Conservation (phyloP, 495 filamentous ascomycete species). For the Aspergillus affinis region DNA sequence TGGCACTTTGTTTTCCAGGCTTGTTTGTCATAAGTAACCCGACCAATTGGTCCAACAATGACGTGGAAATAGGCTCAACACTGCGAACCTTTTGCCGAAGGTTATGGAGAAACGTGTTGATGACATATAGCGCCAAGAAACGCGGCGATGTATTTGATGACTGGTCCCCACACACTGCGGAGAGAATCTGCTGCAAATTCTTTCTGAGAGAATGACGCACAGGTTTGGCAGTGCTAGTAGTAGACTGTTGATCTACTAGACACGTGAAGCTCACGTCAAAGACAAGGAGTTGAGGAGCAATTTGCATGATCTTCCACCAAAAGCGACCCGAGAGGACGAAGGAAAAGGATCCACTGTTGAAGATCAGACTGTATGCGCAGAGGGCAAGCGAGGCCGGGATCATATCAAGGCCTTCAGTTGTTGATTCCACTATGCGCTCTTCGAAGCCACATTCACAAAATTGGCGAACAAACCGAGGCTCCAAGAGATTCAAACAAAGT, state of each 20-base stretch:
- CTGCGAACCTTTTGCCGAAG: constrained; percentile 32
- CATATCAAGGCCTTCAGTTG: constrained; percentile 30
- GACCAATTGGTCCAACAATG: constrained; percentile 29
- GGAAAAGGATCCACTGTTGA: constrained; percentile 24
- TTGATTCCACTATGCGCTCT: constrained; percentile 55
- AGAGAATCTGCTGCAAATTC: constrained; percentile 22
- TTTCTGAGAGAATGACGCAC: constrained; percentile 32
- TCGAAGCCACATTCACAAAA: constrained; percentile 77
- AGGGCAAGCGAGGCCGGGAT: constrained; percentile 32
- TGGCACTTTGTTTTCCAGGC: background rate
- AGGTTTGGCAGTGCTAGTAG: constrained; percentile 27
- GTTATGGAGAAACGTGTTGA: constrained; percentile 25
- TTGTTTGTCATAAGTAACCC: constrained; percentile 25
- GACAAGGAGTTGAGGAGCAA: constrained; percentile 26
- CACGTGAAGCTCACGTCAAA: constrained; percentile 28
- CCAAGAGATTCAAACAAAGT: constrained; percentile 68
- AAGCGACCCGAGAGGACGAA: constrained; percentile 27
- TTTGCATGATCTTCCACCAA: constrained; percentile 37
- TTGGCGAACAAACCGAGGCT: constrained; percentile 63
- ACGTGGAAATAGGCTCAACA: constrained; percentile 22
- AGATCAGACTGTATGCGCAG: constrained; percentile 34
- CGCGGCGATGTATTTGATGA: constrained; percentile 32
- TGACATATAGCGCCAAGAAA: constrained; percentile 31
- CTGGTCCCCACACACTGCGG: constrained; percentile 23
- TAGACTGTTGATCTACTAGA: constrained; percentile 17